Evolutionary conservation across 139 green algal genomes (phyloP).

Genomic region (Closterium sp.): DNA sequence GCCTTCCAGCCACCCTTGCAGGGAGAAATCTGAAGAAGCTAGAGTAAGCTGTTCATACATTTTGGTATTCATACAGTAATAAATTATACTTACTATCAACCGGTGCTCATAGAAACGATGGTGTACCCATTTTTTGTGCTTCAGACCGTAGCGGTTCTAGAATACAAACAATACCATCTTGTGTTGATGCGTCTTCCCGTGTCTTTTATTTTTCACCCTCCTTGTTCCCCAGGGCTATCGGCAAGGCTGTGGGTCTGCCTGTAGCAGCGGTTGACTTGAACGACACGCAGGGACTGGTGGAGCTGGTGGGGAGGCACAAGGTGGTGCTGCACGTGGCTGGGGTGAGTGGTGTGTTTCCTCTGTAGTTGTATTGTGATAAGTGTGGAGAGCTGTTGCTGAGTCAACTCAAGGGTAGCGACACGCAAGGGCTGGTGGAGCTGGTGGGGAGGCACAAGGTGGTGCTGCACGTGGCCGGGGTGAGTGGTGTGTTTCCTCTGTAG

Average conservation of each 20-base stretch:
- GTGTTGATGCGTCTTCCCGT: no score
- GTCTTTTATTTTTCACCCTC: no score
- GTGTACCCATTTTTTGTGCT: no score
- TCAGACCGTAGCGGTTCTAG: no score
- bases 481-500: no score
- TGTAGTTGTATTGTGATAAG: no score
- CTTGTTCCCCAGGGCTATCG: neutral
- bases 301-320: conserved; percentile 12
- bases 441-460: conserved; percentile 14
- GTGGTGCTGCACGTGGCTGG: conserved; percentile 26
- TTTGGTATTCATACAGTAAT: neutral
- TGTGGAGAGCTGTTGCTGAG: no score
- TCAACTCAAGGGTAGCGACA: neutral
- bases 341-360: neutral
- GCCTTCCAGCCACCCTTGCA: conserved; percentile 7
- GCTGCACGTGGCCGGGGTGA: conserved; percentile 6
- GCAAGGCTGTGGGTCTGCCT: neutral
- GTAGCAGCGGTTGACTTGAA: conserved; percentile 2
- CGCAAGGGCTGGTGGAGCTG: neutral
- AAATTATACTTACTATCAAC: no score
- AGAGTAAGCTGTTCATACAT: neutral
- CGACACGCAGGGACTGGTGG: neutral
- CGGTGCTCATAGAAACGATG: neutral
- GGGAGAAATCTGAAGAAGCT: conserved; percentile 17
- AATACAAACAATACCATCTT: no score